A percentile compares a stretch with the other conserved stretches of the same genome.
phyloP scores from a whole-genome alignment of 192 early-diverging fungal genomes.

The Thamnidium elegans region DNA sequence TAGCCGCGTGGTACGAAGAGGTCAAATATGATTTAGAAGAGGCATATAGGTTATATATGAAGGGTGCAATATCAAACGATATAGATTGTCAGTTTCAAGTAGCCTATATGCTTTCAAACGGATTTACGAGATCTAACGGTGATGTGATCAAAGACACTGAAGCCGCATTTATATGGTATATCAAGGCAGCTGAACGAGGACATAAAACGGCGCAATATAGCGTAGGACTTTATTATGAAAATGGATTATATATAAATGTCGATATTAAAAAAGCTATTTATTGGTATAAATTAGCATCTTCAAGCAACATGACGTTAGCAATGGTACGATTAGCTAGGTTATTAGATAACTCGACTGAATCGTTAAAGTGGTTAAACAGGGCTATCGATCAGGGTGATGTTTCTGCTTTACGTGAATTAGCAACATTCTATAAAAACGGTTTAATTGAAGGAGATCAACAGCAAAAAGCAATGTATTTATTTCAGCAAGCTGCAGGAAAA shows the following conservation, averaged over 20 bases:
- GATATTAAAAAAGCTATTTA: constrained; percentile 32
- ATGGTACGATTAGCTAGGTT: constrained; percentile 23
- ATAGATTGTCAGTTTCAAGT: constrained; percentile 31
- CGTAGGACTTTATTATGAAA: constrained; percentile 34
- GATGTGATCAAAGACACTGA: constrained; percentile 12
- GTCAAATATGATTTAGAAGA: constrained; percentile 11
- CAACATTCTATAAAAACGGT: constrained; percentile 30
- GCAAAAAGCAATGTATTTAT: constrained; percentile 25
- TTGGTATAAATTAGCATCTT: constrained; percentile 26
- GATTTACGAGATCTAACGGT: constrained; percentile 5
- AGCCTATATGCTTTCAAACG: constrained; percentile 37
- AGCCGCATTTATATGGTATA: constrained; percentile 40
- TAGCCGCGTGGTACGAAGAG: constrained; percentile 24
- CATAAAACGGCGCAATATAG: constrained; percentile 29
- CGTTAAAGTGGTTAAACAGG: constrained; percentile 26
- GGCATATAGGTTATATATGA: constrained; percentile 30
- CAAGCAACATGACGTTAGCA: constrained; percentile 18
- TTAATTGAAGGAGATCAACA: constrained; percentile 4
- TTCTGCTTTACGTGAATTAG: constrained; percentile 34
- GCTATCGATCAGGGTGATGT: constrained; percentile 32
- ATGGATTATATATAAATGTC: constrained; percentile 24
- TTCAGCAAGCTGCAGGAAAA: constrained; percentile 32
- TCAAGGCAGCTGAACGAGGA: constrained; percentile 28
- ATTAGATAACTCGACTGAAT: neutral
- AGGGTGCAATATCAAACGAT: constrained; percentile 19